Conservation (phyloP, 768 basidiomycete genomes). For the Austroboletus festivus region DNA sequence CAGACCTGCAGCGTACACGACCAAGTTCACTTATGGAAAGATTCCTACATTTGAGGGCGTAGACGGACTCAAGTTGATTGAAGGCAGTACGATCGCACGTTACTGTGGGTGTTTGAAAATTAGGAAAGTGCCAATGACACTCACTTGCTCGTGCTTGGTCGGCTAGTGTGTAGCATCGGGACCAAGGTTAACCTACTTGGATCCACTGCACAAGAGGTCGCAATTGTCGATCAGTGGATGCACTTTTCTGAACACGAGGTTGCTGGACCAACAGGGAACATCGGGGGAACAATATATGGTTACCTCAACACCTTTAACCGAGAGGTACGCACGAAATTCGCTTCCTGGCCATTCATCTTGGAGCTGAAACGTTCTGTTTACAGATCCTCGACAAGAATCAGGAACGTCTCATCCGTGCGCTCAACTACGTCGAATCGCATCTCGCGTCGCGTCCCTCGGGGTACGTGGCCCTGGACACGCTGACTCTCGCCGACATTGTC, state of each 20-base stretch:
- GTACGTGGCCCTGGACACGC: neutral
- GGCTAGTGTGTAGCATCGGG: neutral
- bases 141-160: no score
- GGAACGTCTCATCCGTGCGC: neutral
- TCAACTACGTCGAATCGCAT: neutral
- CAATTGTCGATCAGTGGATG: neutral
- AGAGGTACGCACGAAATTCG: neutral
- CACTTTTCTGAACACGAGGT: neutral
- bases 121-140: no score
- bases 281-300: neutral
- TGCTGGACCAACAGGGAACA: neutral
- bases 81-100: neutral
- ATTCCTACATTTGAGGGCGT: neutral
- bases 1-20: neutral
- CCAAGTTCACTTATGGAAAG: neutral
- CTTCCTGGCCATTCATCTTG: neutral
- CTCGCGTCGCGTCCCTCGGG: neutral
- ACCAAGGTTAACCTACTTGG: neutral
- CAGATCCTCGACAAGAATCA: neutral
- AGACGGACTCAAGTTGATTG: neutral
- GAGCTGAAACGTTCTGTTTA: neutral
- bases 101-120: neutral
- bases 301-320: neutral
- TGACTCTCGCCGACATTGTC: neutral
- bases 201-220: neutral